phyloP scores from a whole-genome alignment of 2,329 filamentous ascomycete genomes.

The Alternaria metachromatica region DNA sequence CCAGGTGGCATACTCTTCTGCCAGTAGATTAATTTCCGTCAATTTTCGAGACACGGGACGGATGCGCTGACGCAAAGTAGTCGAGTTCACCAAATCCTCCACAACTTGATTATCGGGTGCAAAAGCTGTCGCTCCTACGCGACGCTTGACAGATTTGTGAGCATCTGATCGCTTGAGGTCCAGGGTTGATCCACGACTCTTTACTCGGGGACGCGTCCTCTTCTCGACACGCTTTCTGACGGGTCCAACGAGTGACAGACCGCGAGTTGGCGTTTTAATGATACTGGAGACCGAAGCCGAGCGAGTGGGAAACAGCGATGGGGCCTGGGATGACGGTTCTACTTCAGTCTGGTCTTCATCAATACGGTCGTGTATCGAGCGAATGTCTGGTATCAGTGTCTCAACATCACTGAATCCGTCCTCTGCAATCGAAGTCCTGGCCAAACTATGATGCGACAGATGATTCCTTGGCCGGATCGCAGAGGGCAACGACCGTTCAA shows the following conservation, averaged over 20 bases:
- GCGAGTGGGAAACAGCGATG: slow-evolving; percentile 20
- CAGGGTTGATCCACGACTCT: slow-evolving; percentile 8
- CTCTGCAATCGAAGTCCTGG: slow-evolving; percentile 24
- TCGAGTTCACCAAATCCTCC: neutral
- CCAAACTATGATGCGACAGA: neutral
- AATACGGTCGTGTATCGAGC: slow-evolving; percentile 18
- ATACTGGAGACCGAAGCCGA: slow-evolving; percentile 33
- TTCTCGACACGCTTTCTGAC: slow-evolving; percentile 29
- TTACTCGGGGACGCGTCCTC: slow-evolving; percentile 14
- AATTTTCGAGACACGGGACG: neutral
- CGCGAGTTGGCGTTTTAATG: slow-evolving; percentile 39
- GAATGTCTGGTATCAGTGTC: slow-evolving; percentile 33
- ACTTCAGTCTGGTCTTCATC: slow-evolving; percentile 29
- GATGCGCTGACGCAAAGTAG: slow-evolving; percentile 1
- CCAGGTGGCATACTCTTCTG: slow-evolving; percentile 13
- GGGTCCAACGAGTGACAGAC: slow-evolving; percentile 37
- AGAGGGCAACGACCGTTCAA: slow-evolving; percentile 1
- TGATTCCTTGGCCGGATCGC: neutral
- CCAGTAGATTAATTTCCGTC: neutral
- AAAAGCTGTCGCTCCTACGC: slow-evolving; percentile 2
- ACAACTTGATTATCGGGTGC: neutral
- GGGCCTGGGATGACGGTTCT: slow-evolving; percentile 17
- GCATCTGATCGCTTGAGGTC: slow-evolving; percentile 34
- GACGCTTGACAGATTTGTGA: slow-evolving; percentile 32
- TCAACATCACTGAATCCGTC: slow-evolving; percentile 40